These are phyloP conservation scores for Epichloe amarillans DNA, from an alignment of 2,329 filamentous ascomycete species.

Conservation along the genomic window DNA sequence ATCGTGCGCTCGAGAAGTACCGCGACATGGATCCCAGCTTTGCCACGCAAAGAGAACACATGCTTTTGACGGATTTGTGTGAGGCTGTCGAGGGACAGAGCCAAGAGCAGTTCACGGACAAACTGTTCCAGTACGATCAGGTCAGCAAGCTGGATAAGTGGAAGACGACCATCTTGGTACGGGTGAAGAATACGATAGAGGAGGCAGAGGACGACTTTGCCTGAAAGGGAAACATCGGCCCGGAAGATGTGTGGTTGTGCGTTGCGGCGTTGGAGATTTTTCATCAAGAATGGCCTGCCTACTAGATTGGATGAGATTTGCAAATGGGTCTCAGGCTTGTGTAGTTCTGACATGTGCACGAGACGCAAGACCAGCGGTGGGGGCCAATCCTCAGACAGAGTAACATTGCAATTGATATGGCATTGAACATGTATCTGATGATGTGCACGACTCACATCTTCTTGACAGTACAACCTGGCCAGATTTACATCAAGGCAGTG, in stretches of 20 bases:
- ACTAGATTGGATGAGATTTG: background rate
- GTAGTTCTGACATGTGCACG: too few relatives aligned
- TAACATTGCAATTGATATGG: too few relatives aligned
- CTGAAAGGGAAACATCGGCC: conserved; percentile 9
- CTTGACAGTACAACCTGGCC: too few relatives aligned
- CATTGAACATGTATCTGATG: too few relatives aligned
- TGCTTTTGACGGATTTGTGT: conserved; percentile 65
- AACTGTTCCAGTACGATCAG: conserved; percentile 80
- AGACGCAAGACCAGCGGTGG: too few relatives aligned
- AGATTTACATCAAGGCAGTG: too few relatives aligned
- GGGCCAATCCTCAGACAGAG: too few relatives aligned
- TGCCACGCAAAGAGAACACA: conserved; percentile 61
- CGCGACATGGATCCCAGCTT: conserved; percentile 69
- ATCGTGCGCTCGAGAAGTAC: conserved; percentile 72
- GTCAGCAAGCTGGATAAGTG: conserved; percentile 91
- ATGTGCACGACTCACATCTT: too few relatives aligned
- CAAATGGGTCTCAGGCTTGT: background rate
- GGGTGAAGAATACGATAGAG: conserved; percentile 75
- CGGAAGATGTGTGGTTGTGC: background rate
- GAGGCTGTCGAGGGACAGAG: conserved; percentile 66
- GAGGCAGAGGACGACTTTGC: conserved; percentile 31
- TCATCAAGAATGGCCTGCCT: background rate
- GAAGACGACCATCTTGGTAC: conserved; percentile 79
- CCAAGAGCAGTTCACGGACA: conserved; percentile 72
- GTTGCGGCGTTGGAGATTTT: background rate